These are phyloP conservation scores for Paragyromitra xinjiangensis DNA, from an alignment of 495 filamentous ascomycete species.

Conservation along the genomic window DNA sequence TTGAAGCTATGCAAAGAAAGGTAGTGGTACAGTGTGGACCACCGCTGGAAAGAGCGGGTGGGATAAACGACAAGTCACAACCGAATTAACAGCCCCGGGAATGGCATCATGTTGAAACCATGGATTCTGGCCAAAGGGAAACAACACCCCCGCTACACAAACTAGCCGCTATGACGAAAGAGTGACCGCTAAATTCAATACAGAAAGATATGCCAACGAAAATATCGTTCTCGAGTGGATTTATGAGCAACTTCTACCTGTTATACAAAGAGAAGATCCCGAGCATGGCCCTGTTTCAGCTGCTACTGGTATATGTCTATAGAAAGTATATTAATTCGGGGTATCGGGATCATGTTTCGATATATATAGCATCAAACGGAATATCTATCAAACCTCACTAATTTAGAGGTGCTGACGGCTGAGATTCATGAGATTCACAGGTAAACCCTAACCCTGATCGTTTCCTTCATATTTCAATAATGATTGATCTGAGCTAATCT, in stretches of 20 bases:
- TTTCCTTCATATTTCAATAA: constrained; percentile 14
- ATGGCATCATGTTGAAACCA: constrained; percentile 3
- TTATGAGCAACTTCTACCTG: neutral
- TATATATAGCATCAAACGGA: neutral
- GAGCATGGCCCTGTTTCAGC: neutral
- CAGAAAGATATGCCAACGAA: constrained; percentile 22
- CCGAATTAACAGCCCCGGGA: neutral
- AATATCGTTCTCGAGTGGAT: constrained; percentile 20
- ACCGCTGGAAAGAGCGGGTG: constrained; percentile 3
- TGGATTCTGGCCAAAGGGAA: constrained; percentile 1
- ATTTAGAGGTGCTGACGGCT: neutral
- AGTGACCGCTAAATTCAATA: constrained; percentile 20
- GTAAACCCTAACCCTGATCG: neutral
- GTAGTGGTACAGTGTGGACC: neutral
- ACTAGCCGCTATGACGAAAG: neutral
- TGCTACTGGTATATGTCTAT: neutral
- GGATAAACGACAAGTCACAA: constrained; percentile 21
- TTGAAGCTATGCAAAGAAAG: neutral
- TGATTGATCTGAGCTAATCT: neutral
- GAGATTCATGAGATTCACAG: neutral
- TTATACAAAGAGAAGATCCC: neutral
- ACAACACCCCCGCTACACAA: neutral
- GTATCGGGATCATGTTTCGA: neutral
- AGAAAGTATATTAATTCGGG: neutral
- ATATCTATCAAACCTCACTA: neutral